Evolutionary conservation across 2,329 filamentous ascomycete species (phyloP).

Genomic region (Cercospora brassicicola): DNA sequence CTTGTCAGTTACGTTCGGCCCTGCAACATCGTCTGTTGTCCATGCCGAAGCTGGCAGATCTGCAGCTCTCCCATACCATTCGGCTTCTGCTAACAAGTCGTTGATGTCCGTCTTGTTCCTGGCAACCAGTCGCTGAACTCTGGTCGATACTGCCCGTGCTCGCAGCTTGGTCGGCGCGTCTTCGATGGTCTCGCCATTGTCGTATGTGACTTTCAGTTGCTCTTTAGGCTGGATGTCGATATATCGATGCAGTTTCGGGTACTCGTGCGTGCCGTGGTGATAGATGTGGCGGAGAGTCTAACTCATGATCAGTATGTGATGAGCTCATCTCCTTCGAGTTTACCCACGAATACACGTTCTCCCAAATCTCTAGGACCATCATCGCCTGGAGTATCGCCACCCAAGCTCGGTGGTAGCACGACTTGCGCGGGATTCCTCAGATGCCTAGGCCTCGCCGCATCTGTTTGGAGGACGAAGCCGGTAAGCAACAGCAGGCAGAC

Average conservation of each 20-base stretch:
- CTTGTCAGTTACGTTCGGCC: conserved; percentile 82
- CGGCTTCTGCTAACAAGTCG: conserved; percentile 70
- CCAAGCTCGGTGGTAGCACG: conserved; percentile 13
- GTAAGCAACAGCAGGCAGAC: conserved; percentile 22
- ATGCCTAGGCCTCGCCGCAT: conserved; percentile 18
- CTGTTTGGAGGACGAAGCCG: conserved; percentile 6
- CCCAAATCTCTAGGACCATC: conserved; percentile 1
- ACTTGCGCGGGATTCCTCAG: conserved; percentile 8
- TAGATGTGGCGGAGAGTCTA: conserved; percentile 81
- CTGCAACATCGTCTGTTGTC: conserved; percentile 74
- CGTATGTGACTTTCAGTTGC: conserved; percentile 30
- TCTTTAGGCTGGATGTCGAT: conserved; percentile 68
- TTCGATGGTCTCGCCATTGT: conserved; percentile 38
- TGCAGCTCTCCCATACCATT: conserved; percentile 66
- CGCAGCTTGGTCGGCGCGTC: conserved; percentile 48
- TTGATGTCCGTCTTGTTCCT: conserved; percentile 75
- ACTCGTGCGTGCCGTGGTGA: conserved; percentile 80
- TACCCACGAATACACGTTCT: conserved; percentile 17
- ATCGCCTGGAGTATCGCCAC: neutral
- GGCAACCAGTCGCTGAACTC: conserved; percentile 80
- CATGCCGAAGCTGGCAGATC: conserved; percentile 73
- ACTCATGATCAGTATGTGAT: neutral
- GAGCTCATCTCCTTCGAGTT: neutral
- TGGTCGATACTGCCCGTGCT: conserved; percentile 47
- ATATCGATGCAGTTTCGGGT: conserved; percentile 74